Conservation (phyloP, 2,329 filamentous ascomycete genomes). For the Cladosporium sp. region DNA sequence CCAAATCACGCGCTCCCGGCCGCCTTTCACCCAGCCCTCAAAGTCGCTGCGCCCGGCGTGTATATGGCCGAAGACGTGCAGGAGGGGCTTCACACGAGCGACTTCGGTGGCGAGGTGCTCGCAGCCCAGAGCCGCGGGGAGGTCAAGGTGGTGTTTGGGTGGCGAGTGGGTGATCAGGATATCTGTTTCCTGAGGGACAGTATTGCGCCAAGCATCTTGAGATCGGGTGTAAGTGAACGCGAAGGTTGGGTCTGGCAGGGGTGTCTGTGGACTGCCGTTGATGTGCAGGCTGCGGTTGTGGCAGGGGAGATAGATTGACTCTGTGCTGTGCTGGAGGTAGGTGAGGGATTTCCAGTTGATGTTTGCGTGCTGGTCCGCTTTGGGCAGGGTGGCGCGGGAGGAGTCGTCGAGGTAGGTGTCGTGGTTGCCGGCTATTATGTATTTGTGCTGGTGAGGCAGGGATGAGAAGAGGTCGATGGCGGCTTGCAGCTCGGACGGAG, state of each 20-base stretch:
- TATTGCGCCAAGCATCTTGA: constrained; percentile 69
- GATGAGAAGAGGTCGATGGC: constrained; percentile 79
- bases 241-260: constrained; percentile 71
- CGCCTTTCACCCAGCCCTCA: constrained; percentile 47
- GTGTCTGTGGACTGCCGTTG: constrained; percentile 81
- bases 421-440: constrained; percentile 85
- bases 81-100: constrained; percentile 69
- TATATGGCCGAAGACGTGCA: constrained; percentile 85
- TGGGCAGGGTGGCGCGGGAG: constrained; percentile 51
- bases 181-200: constrained; percentile 70
- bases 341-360: constrained; percentile 68
- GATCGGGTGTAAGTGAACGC: constrained; percentile 73
- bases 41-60: constrained; percentile 59
- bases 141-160: constrained; percentile 68
- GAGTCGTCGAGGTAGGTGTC: constrained; percentile 78
- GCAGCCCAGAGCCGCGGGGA: constrained; percentile 67
- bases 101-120: constrained; percentile 66
- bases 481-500: constrained; percentile 70
- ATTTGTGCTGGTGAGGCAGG: constrained; percentile 75
- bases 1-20: constrained; percentile 69
- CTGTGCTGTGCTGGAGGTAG: constrained; percentile 74
- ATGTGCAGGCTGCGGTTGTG: constrained; percentile 63
- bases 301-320: constrained; percentile 30
- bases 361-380: constrained; percentile 55
- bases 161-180: constrained; percentile 81